Percentiles rank a stretch among this genome's conserved stretches.
Evolutionary conservation across 2,329 filamentous ascomycete genomes (phyloP).

Genomic region (Cladobotryum protrusum): DNA sequence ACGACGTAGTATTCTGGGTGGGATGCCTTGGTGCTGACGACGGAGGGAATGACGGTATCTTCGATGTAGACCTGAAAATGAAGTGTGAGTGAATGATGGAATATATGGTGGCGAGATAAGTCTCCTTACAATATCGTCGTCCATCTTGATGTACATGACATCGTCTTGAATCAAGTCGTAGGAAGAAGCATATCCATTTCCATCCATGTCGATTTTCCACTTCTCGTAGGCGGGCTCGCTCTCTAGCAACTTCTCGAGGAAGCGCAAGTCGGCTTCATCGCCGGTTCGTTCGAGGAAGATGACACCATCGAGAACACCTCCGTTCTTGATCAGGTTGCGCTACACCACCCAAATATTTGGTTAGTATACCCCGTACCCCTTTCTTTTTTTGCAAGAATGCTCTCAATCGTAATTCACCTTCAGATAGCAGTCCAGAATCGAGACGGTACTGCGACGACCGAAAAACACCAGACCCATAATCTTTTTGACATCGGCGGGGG

Average conservation of each 20-base stretch:
- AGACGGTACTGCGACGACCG: constrained; percentile 37
- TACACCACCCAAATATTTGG: constrained; percentile 12
- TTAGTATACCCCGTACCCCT: neutral
- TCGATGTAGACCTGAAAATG: constrained; percentile 29
- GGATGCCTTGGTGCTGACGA: constrained; percentile 46
- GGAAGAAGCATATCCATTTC: constrained; percentile 30
- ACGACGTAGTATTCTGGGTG: constrained; percentile 46
- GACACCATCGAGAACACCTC: constrained; percentile 39
- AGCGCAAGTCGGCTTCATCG: constrained; percentile 31
- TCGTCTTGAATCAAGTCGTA: constrained; percentile 43
- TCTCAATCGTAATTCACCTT: constrained; percentile 22
- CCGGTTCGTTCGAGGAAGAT: constrained; percentile 39
- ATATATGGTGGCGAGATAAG: neutral
- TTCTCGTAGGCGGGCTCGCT: constrained; percentile 33
- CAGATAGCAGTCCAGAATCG: constrained; percentile 42
- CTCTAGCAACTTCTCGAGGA: constrained; percentile 32
- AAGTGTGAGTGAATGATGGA: neutral
- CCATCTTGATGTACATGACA: constrained; percentile 34
- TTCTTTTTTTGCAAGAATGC: neutral
- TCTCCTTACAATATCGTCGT: constrained; percentile 31
- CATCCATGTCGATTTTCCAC: constrained; percentile 28
- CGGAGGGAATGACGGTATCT: constrained; percentile 40
- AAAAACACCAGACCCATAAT: constrained; percentile 43
- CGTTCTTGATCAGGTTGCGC: constrained; percentile 39
- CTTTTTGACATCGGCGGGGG: constrained; percentile 18